Evolutionary conservation across 2,329 filamentous ascomycete species (phyloP), one percentile per base, ranked within the genome.

Genomic region (Westerdykella sp.): DNA sequence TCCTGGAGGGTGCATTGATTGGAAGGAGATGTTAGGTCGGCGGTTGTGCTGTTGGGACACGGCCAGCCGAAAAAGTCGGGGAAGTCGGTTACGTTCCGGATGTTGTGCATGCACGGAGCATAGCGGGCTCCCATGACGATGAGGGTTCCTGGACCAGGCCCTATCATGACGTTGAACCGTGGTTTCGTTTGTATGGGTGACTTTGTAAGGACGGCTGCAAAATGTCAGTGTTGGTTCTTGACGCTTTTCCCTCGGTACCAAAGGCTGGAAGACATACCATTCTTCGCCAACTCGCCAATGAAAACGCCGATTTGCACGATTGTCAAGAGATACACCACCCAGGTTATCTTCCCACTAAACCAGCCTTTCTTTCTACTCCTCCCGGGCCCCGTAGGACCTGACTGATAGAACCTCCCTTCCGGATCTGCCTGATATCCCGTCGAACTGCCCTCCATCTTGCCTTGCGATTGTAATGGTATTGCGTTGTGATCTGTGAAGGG

Each of bases 71-170:
- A 75, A 3, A 60, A 54, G 1, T 45, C 60, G 55, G 4, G 60
- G 6, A 69, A 70, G 44, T 79, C 73, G 57, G 84, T 83, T 30
- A 90, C 74, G 37, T 74, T 77, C 35, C 78, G 65, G 51, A 86
- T 77, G 55, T 86, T 88, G 72, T 91, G 90, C 93, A 98, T 98
- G 68, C 93, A 98, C 6, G 90, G 87, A 3, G 85, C 80, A 63
- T 87, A 98, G 48, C 93, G 83, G 34, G 90, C 87, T 45, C 93
- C 93, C 87, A 98, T 95, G 67, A 95, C 95, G 72, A 97, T 95
- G 57, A 95, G 80, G 18, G 97, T 81, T 55, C 88, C 87, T 1
- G 83, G 79, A 5, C 90, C 95, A 1, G 93, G 93, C 0, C 93
- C 93, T 60, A 98, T 95, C 88, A 98, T 95, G 45, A 87, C 85